Base-by-base conservation (phyloP, 1,284 basidiomycete species). In the Trichosporon asahii region DNA sequence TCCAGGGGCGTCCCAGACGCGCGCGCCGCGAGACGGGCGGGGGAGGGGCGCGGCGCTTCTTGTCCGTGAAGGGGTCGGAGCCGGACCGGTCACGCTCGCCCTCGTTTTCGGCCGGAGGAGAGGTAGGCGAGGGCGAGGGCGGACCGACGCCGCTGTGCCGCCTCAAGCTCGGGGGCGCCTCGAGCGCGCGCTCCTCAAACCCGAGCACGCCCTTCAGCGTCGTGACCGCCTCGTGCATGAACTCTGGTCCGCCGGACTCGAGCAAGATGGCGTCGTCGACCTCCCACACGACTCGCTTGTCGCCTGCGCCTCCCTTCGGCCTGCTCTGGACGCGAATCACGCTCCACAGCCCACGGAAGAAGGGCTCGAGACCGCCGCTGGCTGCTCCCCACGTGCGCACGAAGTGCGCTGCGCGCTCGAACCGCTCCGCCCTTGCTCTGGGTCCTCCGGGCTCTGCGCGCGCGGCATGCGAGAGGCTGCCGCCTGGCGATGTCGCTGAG, bases 201-300 rank as follows among this genome's bases (percentile, higher is more conserved):
- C 82, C 82, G 8, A 83, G 74, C 0, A 82, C 76, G 31, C 81
- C 80, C 69, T 83, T 83, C 63, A 83, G 69, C 15, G 80, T 69
- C 3, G 74, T 74, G 8, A 83, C 71, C 6, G 78, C 78, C 69
- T 82, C 79, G 66, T 79, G 77, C 80, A 83, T 82, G 70, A 83
- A 83, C 37, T 80, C 82, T 4, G 74, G 72, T 1, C 80, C 82
- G 11, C 80, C 82, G 27, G 80, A 79, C 68, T 83, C 80, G 65
- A 81, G 71, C 67, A 82, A 81, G 2, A 83, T 79, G 3, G 82
- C 82, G 76, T 83, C 82, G 72, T 83, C 80, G 9, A 83, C 69
- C 69, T 83, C 82, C 82, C 82, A 83, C 5, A 80, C 77, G 1
- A 82, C 76, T 3, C 81, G 66, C 23, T 53, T 66, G 2, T 65